A percentile compares a stretch with the other conserved stretches of the same genome.
Conservation (phyloP, 2,329 filamentous ascomycete genomes). For the Seiridium cupressi region DNA sequence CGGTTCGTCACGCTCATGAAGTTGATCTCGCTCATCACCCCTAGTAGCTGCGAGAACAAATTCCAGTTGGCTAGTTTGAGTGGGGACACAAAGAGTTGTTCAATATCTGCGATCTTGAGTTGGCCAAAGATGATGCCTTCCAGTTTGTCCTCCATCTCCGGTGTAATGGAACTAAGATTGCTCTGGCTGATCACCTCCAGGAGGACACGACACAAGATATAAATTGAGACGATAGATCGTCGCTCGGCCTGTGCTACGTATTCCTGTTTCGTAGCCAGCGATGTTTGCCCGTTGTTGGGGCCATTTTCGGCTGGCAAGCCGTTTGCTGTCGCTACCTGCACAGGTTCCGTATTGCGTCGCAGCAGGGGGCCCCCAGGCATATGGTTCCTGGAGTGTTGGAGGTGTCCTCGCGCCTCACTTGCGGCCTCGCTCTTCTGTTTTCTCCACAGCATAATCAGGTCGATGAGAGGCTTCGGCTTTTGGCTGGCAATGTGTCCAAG, state of each 20-base stretch:
- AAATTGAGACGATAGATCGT: conserved; percentile 90
- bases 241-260: conserved; percentile 79
- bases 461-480: conserved; percentile 92
- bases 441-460: conserved; percentile 97
- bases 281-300: conserved; percentile 29
- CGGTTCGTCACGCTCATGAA: conserved; percentile 80
- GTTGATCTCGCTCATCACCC: conserved; percentile 93
- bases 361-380: conserved; percentile 48
- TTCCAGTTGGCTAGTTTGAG: conserved; percentile 94
- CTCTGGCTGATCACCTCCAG: conserved; percentile 94
- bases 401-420: conserved; percentile 60
- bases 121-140: conserved; percentile 98
- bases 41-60: conserved; percentile 86
- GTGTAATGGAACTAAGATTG: conserved; percentile 75
- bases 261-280: conserved; percentile 59
- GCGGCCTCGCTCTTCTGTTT: conserved; percentile 93
- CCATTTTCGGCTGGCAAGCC: conserved; percentile 22
- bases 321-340: conserved; percentile 41
- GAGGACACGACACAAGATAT: conserved; percentile 88
- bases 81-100: conserved; percentile 73
- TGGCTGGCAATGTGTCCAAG: conserved; percentile 92
- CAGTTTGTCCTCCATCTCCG: conserved; percentile 90
- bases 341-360: conserved; percentile 73
- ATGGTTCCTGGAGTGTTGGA: conserved; percentile 50
- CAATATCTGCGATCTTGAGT: conserved; percentile 82